A percentile compares a stretch with the other conserved stretches of the same genome.
phyloP scores from a whole-genome alignment of 768 basidiomycete genomes.

The Pulveroboletus sp. region DNA sequence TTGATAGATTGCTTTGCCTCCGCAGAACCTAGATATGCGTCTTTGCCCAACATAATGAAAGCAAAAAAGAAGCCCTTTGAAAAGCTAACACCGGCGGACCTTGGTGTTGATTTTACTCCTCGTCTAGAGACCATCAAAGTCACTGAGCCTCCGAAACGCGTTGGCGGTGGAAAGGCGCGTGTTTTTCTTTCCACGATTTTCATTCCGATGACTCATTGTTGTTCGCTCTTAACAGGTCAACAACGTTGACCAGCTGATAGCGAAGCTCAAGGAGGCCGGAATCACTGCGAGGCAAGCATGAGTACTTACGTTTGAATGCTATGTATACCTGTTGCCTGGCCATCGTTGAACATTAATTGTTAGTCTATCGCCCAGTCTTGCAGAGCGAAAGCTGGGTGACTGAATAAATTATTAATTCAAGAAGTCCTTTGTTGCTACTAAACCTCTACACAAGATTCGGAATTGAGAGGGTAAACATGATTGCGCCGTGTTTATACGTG shows the following conservation, averaged over 20 bases:
- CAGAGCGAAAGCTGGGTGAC: neutral
- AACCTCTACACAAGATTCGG: slow-evolving; percentile 19
- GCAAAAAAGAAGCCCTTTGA: slow-evolving; percentile 99
- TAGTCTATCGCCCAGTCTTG: neutral
- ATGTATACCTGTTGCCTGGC: slow-evolving; percentile 6
- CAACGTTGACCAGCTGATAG: slow-evolving; percentile 85
- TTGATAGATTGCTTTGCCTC: neutral
- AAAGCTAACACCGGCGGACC: slow-evolving; percentile 74
- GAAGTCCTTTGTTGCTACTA: slow-evolving; percentile 7
- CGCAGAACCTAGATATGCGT: slow-evolving; percentile 92
- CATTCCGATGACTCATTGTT: neutral
- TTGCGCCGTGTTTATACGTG: slow-evolving; percentile 14
- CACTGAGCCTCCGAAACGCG: slow-evolving; percentile 83
- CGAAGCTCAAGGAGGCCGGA: slow-evolving; percentile 88
- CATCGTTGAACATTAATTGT: too few relatives aligned
- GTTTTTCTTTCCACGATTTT: neutral
- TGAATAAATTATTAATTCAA: slow-evolving; percentile 20
- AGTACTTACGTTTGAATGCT: neutral
- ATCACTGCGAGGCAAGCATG: slow-evolving; percentile 32
- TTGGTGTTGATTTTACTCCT: slow-evolving; percentile 82
- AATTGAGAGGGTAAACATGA: slow-evolving; percentile 3
- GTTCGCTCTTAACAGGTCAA: slow-evolving; percentile 47
- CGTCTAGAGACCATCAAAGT: slow-evolving; percentile 85
- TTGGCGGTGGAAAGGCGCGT: slow-evolving; percentile 85
- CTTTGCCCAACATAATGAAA: slow-evolving; percentile 97